Evolutionary conservation across 2,329 filamentous ascomycete genomes (phyloP), one percentile per base, ranked within the genome.

Genomic region (Elsinoe necatrix): DNA sequence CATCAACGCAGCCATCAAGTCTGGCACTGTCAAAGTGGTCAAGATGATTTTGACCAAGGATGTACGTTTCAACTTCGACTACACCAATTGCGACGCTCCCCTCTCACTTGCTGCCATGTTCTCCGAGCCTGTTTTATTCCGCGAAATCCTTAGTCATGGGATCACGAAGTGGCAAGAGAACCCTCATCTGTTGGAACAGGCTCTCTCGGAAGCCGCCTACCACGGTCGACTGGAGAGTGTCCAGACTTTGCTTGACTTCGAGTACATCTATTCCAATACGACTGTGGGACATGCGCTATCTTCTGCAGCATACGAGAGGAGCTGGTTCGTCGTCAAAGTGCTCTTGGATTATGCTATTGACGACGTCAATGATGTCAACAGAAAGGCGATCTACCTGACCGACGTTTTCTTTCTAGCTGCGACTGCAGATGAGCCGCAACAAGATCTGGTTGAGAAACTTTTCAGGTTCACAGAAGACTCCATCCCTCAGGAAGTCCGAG

Each of bases 51-150:
- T 58, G 39, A 31, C 41, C 12, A 8, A 21, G 12, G 54, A 58
- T n/a, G 54, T 58, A 21, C 39, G 54, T 3, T 58, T 58, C 54
- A 52, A 58, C 47, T 34, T 56, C n/a, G 57, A 58, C 42, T 56
- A 58, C 25, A 56, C 57, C 16, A 41, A 37, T 12, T 48, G 37
- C 18, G 52, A 34, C n/a, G 23, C 57, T 31, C 57, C 57, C 14
- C 29, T 58, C 9, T 56, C 51, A 20, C 41, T 58, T 5, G 23
- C 57, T n/a, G 51, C 57, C 14, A 27, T 42, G 8, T 47, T 58
- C 27, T 56, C 57, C 16, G 52, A 58, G 20, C 52, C 57, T 2
- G 50, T 12, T 23, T 29, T 58, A 4, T 58, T 58, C 42, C 37
- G 25, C 18, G 41, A 59, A 31, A 57, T 56, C 9, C 45, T 59